Evolutionary conservation across 768 basidiomycete genomes (phyloP).

Genomic region (Auricularia sp.): DNA sequence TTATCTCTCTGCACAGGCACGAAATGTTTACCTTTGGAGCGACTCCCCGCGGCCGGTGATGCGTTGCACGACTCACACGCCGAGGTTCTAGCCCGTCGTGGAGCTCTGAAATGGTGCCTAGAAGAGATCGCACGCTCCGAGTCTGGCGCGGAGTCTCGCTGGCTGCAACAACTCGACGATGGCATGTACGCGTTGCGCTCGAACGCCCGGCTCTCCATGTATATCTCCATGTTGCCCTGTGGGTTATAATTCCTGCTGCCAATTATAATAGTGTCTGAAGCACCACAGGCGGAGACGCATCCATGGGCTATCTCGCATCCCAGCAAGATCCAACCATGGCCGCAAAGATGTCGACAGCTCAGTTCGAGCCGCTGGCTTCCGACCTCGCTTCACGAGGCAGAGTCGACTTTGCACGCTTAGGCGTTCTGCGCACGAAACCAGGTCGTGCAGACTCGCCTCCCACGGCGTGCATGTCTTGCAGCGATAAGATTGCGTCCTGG

Average conservation of each 20-base stretch:
- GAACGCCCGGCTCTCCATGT: conserved; percentile 50
- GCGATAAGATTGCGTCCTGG: conserved; percentile 91
- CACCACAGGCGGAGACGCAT: conserved; percentile 75
- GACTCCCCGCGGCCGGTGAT: conserved; percentile 61
- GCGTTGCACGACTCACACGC: conserved; percentile 85
- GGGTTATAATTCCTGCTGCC: background rate
- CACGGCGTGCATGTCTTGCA: conserved; percentile 83
- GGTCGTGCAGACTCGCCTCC: conserved; percentile 83
- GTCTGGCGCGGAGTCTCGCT: conserved; percentile 31
- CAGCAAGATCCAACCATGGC: conserved; percentile 71
- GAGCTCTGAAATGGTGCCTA: conserved; percentile 68
- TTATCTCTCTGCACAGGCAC: conserved; percentile 75
- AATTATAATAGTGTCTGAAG: background rate
- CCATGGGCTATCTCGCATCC: conserved; percentile 65
- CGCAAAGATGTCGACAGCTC: conserved; percentile 35
- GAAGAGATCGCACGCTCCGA: conserved; percentile 42
- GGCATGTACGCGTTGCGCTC: conserved; percentile 37
- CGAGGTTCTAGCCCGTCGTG: conserved; percentile 80
- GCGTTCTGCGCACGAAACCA: conserved; percentile 86
- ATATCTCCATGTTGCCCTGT: conserved; percentile 66
- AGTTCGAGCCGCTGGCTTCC: conserved; percentile 23
- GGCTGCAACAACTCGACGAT: conserved; percentile 32
- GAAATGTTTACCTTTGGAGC: conserved; percentile 65
- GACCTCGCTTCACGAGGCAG: conserved; percentile 57
- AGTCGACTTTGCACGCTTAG: conserved; percentile 63